phyloP scores from a whole-genome alignment of 495 filamentous ascomycete genomes.

The Xylaria palmicola region DNA sequence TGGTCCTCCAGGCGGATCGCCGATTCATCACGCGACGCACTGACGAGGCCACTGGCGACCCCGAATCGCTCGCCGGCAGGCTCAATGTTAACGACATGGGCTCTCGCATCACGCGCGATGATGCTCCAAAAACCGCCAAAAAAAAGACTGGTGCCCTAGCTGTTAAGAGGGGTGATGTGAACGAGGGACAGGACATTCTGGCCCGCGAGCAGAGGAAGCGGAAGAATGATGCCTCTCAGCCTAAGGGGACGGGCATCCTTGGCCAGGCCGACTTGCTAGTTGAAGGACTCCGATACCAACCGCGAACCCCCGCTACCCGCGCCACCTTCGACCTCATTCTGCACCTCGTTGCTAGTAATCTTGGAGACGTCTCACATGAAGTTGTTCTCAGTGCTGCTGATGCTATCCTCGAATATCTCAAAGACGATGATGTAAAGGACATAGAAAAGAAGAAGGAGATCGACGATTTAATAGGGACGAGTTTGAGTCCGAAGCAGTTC shows the following conservation, averaged over 20 bases:
- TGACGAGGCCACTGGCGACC: slow-evolving; percentile 95
- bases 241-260: slow-evolving; percentile 76
- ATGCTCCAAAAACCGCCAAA: slow-evolving; percentile 73
- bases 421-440: slow-evolving; percentile 94
- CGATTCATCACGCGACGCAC: slow-evolving; percentile 88
- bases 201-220: slow-evolving; percentile 85
- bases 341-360: slow-evolving; percentile 80
- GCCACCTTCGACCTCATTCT: slow-evolving; percentile 96
- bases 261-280: slow-evolving; percentile 82
- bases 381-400: slow-evolving; percentile 95
- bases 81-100: slow-evolving; percentile 96
- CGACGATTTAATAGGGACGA: slow-evolving; percentile 82
- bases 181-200: slow-evolving; percentile 84
- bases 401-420: slow-evolving; percentile 84
- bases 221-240: slow-evolving; percentile 71
- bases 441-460: slow-evolving; percentile 98
- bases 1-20: slow-evolving; percentile 99
- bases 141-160: slow-evolving; percentile 61
- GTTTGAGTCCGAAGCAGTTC: slow-evolving; percentile 85
- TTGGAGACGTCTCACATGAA: slow-evolving; percentile 91
- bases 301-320: slow-evolving; percentile 85
- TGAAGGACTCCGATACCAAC: slow-evolving; percentile 81
- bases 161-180: slow-evolving; percentile 73
- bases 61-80: slow-evolving; percentile 92
- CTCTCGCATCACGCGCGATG: slow-evolving; percentile 71